phyloP scores from a whole-genome alignment of 2,329 filamentous ascomycete genomes.

The Exophiala sideris region DNA sequence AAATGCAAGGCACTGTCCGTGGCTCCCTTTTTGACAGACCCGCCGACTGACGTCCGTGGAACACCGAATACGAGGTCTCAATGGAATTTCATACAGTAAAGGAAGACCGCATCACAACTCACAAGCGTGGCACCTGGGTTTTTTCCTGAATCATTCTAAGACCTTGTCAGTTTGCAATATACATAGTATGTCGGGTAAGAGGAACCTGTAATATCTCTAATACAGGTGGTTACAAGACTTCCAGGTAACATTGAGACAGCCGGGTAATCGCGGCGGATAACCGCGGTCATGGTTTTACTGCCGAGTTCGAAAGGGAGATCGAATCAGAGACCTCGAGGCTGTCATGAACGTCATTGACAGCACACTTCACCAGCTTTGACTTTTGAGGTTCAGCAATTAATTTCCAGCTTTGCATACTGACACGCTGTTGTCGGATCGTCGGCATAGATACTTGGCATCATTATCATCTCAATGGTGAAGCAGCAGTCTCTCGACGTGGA shows the following conservation, averaged over 20 bases:
- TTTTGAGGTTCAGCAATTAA: not conserved
- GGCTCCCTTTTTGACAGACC: not conserved
- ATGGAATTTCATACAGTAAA: not conserved
- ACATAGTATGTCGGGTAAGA: too few relatives aligned
- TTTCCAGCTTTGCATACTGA: too few relatives aligned
- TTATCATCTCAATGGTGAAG: not conserved
- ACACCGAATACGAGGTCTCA: not conserved
- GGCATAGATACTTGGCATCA: not conserved
- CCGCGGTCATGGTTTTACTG: too few relatives aligned
- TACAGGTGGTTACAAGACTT: too few relatives aligned
- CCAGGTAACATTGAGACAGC: too few relatives aligned
- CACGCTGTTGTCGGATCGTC: not conserved
- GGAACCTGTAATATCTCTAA: too few relatives aligned
- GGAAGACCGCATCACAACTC: too few relatives aligned
- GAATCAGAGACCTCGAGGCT: not conserved
- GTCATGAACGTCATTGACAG: not conserved
- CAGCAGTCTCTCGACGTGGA: too few relatives aligned
- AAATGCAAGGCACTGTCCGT: conserved; percentile 4
- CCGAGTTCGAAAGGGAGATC: not conserved
- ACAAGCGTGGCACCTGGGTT: too few relatives aligned
- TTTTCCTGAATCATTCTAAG: too few relatives aligned
- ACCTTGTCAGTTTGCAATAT: too few relatives aligned
- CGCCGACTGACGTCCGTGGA: conserved; percentile 2
- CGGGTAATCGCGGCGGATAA: too few relatives aligned
- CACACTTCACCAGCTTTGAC: not conserved